Evolutionary conservation across 2,329 filamentous ascomycete species (phyloP).

Genomic region (Exserohilum turcica): DNA sequence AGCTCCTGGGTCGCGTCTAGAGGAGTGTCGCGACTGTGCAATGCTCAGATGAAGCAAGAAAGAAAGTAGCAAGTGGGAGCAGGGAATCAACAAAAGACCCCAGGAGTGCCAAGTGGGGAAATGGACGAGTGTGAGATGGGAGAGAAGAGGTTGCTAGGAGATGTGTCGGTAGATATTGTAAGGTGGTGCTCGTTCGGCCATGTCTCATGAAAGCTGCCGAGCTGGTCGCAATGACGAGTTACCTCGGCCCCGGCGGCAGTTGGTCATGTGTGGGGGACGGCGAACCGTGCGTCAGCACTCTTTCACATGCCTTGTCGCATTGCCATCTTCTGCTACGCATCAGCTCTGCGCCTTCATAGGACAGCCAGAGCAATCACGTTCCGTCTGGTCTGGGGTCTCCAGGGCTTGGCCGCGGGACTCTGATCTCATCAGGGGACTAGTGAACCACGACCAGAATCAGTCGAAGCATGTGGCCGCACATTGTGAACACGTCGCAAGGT

Average conservation of each 20-base stretch:
- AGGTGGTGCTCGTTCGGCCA: slow-evolving; percentile 13
- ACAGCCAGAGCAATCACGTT: background rate
- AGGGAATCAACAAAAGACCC: slow-evolving; percentile 29
- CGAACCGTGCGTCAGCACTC: slow-evolving; percentile 9
- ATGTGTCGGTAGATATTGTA: slow-evolving; percentile 2
- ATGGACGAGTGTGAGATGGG: slow-evolving; percentile 5
- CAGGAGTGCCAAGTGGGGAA: background rate
- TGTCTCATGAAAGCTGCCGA: slow-evolving; percentile 20
- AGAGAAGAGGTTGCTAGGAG: slow-evolving; percentile 9
- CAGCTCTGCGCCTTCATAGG: slow-evolving; percentile 7
- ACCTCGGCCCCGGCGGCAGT: slow-evolving; percentile 21
- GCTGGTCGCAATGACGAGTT: slow-evolving; percentile 13
- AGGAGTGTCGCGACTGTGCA: slow-evolving; percentile 9
- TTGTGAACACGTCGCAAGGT: background rate
- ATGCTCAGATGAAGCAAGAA: slow-evolving; percentile 7
- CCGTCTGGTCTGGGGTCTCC: background rate
- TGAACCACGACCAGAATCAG: background rate
- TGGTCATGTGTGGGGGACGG: slow-evolving; percentile 17
- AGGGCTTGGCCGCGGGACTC: background rate
- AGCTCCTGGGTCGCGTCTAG: slow-evolving; percentile 9
- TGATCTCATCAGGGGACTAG: background rate
- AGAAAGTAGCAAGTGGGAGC: slow-evolving; percentile 3
- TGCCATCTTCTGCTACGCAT: background rate
- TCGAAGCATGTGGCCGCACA: background rate
- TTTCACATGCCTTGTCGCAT: slow-evolving; percentile 11